Conservation (phyloP, 2,329 filamentous ascomycete species). For the Fonsecaea monophora region DNA sequence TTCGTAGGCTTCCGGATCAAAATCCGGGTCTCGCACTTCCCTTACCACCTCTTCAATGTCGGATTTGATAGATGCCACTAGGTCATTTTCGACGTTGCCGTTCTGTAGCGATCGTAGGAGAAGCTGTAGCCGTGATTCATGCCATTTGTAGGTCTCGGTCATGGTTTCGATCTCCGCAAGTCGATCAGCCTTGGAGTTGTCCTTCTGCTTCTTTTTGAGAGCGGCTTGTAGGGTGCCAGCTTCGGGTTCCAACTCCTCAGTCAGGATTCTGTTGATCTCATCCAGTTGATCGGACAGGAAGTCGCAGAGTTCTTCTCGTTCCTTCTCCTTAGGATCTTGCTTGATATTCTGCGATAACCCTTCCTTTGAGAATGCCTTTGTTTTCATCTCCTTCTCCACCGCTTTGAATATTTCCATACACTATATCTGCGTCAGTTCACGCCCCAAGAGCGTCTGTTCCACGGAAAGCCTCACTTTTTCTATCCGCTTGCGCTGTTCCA, state of each 20-base stretch:
- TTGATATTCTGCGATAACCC: constrained; percentile 89
- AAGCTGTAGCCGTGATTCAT: constrained; percentile 89
- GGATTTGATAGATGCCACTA: constrained; percentile 88
- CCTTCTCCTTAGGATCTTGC: constrained; percentile 96
- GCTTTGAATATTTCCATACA: constrained; percentile 99
- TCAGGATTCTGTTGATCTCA: constrained; percentile 81
- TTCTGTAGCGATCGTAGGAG: constrained; percentile 91
- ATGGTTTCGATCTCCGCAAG: constrained; percentile 83
- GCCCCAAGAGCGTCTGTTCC: neutral
- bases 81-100: constrained; percentile 82
- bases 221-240: constrained; percentile 83
- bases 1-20: constrained; percentile 80
- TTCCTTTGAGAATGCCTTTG: constrained; percentile 98
- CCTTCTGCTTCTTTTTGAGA: constrained; percentile 94
- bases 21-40: constrained; percentile 86
- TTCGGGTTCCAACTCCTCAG: constrained; percentile 86
- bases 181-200: constrained; percentile 80
- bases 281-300: constrained; percentile 89
- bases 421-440: constrained; percentile 40
- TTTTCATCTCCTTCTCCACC: constrained; percentile 99
- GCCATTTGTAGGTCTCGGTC: constrained; percentile 95
- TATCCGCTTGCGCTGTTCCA: constrained; percentile 94
- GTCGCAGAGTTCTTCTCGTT: constrained; percentile 85
- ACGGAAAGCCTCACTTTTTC: constrained; percentile 74
- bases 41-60: constrained; percentile 94